Conservation (phyloP, 345 rosid species). For the Excoecaria cochinchinensis region DNA sequence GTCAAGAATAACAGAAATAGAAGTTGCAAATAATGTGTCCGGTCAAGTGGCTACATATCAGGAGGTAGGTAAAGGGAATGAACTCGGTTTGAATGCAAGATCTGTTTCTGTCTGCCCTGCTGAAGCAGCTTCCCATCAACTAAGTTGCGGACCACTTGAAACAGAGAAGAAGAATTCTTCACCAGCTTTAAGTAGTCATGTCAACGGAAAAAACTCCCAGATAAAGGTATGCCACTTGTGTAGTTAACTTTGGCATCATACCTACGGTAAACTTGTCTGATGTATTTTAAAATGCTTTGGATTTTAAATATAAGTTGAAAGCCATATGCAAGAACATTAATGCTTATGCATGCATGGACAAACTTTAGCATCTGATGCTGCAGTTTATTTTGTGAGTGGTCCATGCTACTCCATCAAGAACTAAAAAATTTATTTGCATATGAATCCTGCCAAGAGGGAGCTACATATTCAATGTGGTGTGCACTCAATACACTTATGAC, state of each 20-base stretch:
- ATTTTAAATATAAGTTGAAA: neutral
- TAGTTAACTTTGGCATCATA: neutral
- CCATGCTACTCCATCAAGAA: neutral
- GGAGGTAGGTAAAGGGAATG: conserved; percentile 15
- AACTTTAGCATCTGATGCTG: neutral
- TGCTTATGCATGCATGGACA: neutral
- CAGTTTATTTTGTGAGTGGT: neutral
- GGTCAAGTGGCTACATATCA: conserved; percentile 21
- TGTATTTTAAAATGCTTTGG: neutral
- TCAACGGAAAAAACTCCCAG: conserved; percentile 18
- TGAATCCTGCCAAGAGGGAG: neutral
- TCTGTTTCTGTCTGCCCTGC: conserved; percentile 23
- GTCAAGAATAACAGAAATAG: conserved; percentile 21
- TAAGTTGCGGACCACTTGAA: conserved; percentile 5
- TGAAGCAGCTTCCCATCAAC: conserved; percentile 28
- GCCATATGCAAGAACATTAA: neutral
- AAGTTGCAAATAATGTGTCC: conserved; percentile 12
- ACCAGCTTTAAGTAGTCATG: conserved; percentile 11
- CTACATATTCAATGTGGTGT: neutral
- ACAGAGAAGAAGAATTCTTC: conserved; percentile 22
- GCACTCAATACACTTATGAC: neutral
- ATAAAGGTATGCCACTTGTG: conserved; percentile 37
- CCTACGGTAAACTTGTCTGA: neutral
- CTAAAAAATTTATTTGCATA: neutral
- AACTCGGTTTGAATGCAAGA: conserved; percentile 14